phyloP scores from a whole-genome alignment of 495 filamentous ascomycete genomes.

The Neurospora intermedia region DNA sequence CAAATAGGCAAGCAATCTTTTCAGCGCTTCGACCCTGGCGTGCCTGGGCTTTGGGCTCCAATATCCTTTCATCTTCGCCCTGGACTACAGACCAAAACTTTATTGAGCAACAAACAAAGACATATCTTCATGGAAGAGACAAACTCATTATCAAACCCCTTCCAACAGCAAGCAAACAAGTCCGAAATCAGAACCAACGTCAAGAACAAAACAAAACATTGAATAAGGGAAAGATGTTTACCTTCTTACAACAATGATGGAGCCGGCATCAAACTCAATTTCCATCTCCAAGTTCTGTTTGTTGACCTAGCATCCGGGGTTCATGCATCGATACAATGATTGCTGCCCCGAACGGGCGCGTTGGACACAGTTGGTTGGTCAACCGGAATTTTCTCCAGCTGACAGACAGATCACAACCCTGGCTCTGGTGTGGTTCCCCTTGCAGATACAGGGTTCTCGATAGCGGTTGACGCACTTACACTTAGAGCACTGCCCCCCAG shows the following conservation, averaged over 20 bases:
- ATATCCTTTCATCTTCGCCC: not conserved
- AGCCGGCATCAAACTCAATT: not conserved
- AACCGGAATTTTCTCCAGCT: not conserved
- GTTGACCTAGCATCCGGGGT: not conserved
- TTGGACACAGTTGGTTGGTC: not conserved
- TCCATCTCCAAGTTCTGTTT: not conserved
- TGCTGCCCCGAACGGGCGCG: not conserved
- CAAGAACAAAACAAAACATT: not conserved
- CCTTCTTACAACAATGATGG: not conserved
- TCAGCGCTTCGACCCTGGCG: not conserved
- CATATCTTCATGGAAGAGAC: no score
- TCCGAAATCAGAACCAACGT: not conserved
- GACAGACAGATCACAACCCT: not conserved
- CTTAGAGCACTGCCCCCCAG: not conserved
- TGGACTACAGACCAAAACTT: not conserved
- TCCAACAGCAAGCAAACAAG: not conserved
- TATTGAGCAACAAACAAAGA: not conserved
- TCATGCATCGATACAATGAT: not conserved
- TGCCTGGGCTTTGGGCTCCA: not conserved
- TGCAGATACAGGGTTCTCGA: not conserved
- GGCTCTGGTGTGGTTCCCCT: not conserved
- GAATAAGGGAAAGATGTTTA: not conserved
- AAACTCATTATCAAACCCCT: not conserved
- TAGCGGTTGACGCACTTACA: not conserved
- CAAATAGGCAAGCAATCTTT: not conserved